Evolutionary conservation across 108 stramenopile species (phyloP), one percentile per base, ranked within the genome.

Genomic region (Cyclotella atomus): DNA sequence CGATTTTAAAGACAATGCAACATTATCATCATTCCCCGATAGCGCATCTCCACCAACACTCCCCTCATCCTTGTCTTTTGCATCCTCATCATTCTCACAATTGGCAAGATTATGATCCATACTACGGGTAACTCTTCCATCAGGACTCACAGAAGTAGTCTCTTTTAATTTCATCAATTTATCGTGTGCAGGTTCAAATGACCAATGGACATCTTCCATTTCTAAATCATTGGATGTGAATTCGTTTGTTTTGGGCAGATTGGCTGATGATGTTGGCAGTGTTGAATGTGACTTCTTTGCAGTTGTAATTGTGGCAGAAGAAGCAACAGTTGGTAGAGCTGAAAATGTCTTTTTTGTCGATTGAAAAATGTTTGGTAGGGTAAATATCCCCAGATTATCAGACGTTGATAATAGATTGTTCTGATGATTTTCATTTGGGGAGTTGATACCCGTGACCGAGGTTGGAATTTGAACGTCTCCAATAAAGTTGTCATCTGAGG

Each of bases 161-260:
- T 38, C n/a, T 23, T 1, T 36, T 25, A 1, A 19, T 7, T 38
- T n/a, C 14, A 15, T 19, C 15, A 25, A 19, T 36, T 38, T 34
- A 12, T 15, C n/a, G 8, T 62, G 20, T 9, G 41, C 17, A 19
- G 2, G 61, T 15, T 36, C 36, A 63, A 76, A 68, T 30, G 75
- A 76, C 75, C 75, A 76, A 30, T 61, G 59, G 0, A 60, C 59
- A 69, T 68, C 46, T 47, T 76, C 60, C 54, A 69, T 63, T 4
- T 76, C 64, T 33, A 76, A 63, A 41, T 41, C 12, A 12, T 41
- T n/a, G n/a, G n/a, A n/a, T 41, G 38, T 41, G 7, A 41, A 9
- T 41, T 41, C 38, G 38, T 41, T 41, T 41, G 38, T 41, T 7
- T 41, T 41, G 38, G 12, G 12, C 12, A 9, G 38, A 9, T 41